Percentiles rank a stretch among this genome's conserved stretches.
Conservation (phyloP, 768 basidiomycete species). For the Lactarius hatsudake region DNA sequence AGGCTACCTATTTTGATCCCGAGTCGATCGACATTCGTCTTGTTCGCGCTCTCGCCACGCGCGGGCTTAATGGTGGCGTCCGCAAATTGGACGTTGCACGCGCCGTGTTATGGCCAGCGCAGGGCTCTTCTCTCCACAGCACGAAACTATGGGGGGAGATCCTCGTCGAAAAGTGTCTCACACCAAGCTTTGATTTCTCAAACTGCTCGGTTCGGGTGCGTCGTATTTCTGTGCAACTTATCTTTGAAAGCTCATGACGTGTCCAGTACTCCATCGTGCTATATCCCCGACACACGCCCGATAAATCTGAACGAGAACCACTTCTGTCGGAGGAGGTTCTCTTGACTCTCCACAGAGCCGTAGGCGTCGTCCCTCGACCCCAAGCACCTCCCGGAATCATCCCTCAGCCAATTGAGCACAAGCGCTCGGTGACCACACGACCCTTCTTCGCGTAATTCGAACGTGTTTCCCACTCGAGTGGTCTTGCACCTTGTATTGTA, state of each 20-base stretch:
- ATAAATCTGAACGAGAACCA: slow-evolving; percentile 6
- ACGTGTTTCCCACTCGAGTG: not conserved
- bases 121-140: not conserved
- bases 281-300: slow-evolving; percentile 3
- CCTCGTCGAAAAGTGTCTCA: not conserved
- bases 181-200: slow-evolving; percentile 19
- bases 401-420: not conserved
- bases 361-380: slow-evolving; percentile 5
- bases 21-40: slow-evolving; percentile 18
- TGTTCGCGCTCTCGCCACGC: slow-evolving; percentile 16
- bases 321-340: slow-evolving; percentile 28
- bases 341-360: slow-evolving; percentile 28
- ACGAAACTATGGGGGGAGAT: slow-evolving; percentile 20
- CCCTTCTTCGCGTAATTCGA: slow-evolving; percentile 3
- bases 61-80: slow-evolving; percentile 1
- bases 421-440: not conserved
- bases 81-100: slow-evolving; percentile 10
- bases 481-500: not conserved
- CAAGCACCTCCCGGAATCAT: not conserved
- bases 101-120: slow-evolving; percentile 21
- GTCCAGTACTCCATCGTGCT: slow-evolving; percentile 18
- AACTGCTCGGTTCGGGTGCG: slow-evolving; percentile 16
- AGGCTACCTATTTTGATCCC: not conserved
- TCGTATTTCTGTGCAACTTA: not conserved
- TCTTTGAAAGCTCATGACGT: not conserved